These are phyloP conservation scores for Penicillium crustosum DNA, from an alignment of 2,329 filamentous ascomycete species.

Conservation along the genomic window DNA sequence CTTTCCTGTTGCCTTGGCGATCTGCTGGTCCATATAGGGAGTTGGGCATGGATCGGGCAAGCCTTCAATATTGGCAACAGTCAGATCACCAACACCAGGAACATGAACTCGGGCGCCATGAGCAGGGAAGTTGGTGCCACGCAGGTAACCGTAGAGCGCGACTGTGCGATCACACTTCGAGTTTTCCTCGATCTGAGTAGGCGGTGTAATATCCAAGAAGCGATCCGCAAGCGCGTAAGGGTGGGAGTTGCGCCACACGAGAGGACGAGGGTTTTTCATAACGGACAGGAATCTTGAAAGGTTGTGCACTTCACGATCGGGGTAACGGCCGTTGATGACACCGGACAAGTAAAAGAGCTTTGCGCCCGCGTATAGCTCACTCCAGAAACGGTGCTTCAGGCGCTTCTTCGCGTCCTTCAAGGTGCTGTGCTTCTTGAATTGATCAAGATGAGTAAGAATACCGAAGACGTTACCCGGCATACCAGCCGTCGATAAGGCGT, in stretches of 20 bases:
- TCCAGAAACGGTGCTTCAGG: slow-evolving; percentile 94
- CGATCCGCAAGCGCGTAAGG: slow-evolving; percentile 92
- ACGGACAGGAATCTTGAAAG: slow-evolving; percentile 91
- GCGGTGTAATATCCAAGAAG: slow-evolving; percentile 92
- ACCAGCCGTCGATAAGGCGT: slow-evolving; percentile 85
- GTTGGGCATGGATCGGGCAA: slow-evolving; percentile 95
- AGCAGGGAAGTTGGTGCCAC: slow-evolving; percentile 90
- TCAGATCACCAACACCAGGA: slow-evolving; percentile 86
- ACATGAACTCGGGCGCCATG: slow-evolving; percentile 85
- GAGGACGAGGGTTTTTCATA: slow-evolving; percentile 98
- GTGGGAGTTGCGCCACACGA: slow-evolving; percentile 95
- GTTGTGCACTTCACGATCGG: slow-evolving; percentile 94
- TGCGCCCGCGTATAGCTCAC: slow-evolving; percentile 91
- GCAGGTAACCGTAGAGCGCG: slow-evolving; percentile 86
- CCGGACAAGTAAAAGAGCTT: slow-evolving; percentile 97
- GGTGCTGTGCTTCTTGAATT: slow-evolving; percentile 91
- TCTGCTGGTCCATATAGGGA: slow-evolving; percentile 81
- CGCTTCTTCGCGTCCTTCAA: slow-evolving; percentile 94
- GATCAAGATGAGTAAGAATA: slow-evolving; percentile 90
- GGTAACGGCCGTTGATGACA: slow-evolving; percentile 94
- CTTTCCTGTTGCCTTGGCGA: slow-evolving; percentile 82
- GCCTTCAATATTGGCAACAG: slow-evolving; percentile 77
- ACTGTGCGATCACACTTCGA: slow-evolving; percentile 87
- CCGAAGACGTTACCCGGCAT: slow-evolving; percentile 99
- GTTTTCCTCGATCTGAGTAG: slow-evolving; percentile 84